These are phyloP conservation scores for Cystobasidium pallidum DNA, from an alignment of 1,284 basidiomycete genomes.

Conservation along the genomic window DNA sequence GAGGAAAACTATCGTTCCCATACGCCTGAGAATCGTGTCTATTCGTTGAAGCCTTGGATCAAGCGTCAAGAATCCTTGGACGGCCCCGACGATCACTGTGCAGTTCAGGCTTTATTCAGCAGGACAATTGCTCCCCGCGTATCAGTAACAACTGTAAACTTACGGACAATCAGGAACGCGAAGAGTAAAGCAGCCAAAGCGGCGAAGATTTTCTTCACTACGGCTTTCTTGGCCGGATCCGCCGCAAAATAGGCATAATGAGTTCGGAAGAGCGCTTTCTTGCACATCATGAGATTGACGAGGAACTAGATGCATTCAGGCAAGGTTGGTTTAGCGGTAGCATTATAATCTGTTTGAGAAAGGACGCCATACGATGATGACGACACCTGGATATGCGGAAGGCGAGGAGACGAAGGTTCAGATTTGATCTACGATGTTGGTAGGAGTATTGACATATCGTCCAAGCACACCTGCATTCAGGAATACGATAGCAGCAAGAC, in stretches of 20 bases:
- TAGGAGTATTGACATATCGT: neutral
- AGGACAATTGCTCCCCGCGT: neutral
- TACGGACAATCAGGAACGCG: slow-evolving; percentile 28
- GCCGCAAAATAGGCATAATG: slow-evolving; percentile 32
- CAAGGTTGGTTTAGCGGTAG: neutral
- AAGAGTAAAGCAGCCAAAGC: slow-evolving; percentile 18
- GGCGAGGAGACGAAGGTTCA: neutral
- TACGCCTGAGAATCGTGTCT: slow-evolving; percentile 29
- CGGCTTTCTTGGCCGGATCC: slow-evolving; percentile 19
- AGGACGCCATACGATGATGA: slow-evolving; percentile 10
- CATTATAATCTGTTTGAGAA: neutral
- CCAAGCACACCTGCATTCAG: slow-evolving; percentile 31
- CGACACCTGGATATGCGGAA: slow-evolving; percentile 8
- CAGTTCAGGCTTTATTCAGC: too few species aligned
- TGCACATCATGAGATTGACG: slow-evolving; percentile 39
- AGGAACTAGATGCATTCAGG: slow-evolving; percentile 14
- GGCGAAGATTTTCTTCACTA: slow-evolving; percentile 39
- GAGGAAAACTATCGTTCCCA: slow-evolving; percentile 31
- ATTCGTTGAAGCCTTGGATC: slow-evolving; percentile 5
- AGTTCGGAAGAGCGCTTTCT: slow-evolving; percentile 38
- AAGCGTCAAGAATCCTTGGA: slow-evolving; percentile 36
- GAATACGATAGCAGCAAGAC: slow-evolving; percentile 35
- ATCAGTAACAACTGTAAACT: neutral
- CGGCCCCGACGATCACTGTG: slow-evolving; percentile 40
- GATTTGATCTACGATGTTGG: neutral